Evolutionary conservation across 345 rosid species (phyloP), one percentile per base, ranked within the genome.

Genomic region (Acer yangbiense): DNA sequence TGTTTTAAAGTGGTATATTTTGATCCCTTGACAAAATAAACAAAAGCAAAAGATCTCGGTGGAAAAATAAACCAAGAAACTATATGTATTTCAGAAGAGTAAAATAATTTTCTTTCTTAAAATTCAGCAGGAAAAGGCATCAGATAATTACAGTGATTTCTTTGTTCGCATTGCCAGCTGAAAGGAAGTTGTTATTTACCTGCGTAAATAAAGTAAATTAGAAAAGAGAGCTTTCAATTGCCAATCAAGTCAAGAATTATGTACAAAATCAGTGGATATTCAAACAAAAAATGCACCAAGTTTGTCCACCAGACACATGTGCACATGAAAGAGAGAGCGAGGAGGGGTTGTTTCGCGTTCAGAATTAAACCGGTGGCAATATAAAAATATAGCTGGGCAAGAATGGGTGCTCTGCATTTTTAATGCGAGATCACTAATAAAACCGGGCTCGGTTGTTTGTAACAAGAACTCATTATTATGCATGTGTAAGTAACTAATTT

Each of bases 161-260:
- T 86, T 85, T 96, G 89, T 92, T 92, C 72, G 89, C 90, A 83
- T 94, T 94, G 71, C 99, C 98, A 73, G 85, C 97, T 62, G 97
- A 96, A 77, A 94, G 94, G 79, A 93, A 90, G 87, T 96, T 92
- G 87, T 96, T 96, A 86, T 96, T 96, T 79, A 94, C 98, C 99
- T 96, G 90, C 87, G 78, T 52, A 71, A 78, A 48, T 63, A 65
- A 77, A 82, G 71, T 16, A 66, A 62, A 69, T 43, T 52, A 46
- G 68, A 83, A 73, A 71, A 57, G 55, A 60, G 43, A 54, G 35
- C 27, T 52, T 23, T 57, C 60, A 71, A 60, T 35, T 35, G 52
- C 25, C 44, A 55, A 72, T 67, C n/a, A 52, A 69, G 46, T 67
- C 65, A 61, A 71, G 18, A 58, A 73, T 2, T 43, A 65, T 23